A percentile compares a stretch with the other conserved stretches of the same genome.
These are phyloP conservation scores for Chrysophaeum taylorii DNA, from an alignment of 352 stramenopile genomes.

Conservation along the genomic window DNA sequence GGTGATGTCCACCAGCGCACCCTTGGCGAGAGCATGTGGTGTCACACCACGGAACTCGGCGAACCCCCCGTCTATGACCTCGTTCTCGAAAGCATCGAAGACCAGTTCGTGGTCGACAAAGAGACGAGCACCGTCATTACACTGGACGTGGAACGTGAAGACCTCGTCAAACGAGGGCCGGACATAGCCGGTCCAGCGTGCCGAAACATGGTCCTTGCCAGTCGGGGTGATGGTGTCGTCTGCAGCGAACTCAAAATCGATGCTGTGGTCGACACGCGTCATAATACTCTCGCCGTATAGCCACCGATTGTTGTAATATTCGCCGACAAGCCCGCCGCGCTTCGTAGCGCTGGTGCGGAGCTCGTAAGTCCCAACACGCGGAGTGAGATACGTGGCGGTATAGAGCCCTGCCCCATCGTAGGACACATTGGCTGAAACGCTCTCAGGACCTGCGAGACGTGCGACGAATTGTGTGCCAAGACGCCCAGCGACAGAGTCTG, in stretches of 20 bases:
- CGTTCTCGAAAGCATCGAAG: conserved; percentile 66
- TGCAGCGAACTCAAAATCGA: conserved; percentile 77
- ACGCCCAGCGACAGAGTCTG: conserved; percentile 30
- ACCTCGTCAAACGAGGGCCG: conserved; percentile 72
- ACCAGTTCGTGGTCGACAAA: conserved; percentile 67
- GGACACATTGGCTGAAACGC: conserved; percentile 32
- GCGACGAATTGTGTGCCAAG: conserved; percentile 42
- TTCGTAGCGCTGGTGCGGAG: conserved; percentile 61
- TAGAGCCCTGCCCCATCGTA: conserved; percentile 60
- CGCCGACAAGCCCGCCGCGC: conserved; percentile 64
- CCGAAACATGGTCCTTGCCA: conserved; percentile 81
- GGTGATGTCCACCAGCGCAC: conserved; percentile 64
- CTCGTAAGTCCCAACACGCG: conserved; percentile 64
- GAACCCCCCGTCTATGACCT: conserved; percentile 43
- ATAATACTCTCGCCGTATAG: conserved; percentile 67
- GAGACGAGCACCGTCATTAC: conserved; percentile 73
- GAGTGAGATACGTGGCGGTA: conserved; percentile 68
- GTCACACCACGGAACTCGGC: conserved; percentile 40
- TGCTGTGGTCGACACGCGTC: conserved; percentile 61
- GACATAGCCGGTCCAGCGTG: conserved; percentile 80
- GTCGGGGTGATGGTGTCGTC: conserved; percentile 69
- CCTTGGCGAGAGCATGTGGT: conserved; percentile 49
- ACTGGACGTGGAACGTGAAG: conserved; percentile 68
- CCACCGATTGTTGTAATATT: conserved; percentile 93
- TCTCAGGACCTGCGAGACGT: conserved; percentile 30